A percentile compares a stretch with the other conserved stretches of the same genome.
Evolutionary conservation across 2,329 filamentous ascomycete genomes (phyloP).

Genomic region (Colletotrichum liaoningense): DNA sequence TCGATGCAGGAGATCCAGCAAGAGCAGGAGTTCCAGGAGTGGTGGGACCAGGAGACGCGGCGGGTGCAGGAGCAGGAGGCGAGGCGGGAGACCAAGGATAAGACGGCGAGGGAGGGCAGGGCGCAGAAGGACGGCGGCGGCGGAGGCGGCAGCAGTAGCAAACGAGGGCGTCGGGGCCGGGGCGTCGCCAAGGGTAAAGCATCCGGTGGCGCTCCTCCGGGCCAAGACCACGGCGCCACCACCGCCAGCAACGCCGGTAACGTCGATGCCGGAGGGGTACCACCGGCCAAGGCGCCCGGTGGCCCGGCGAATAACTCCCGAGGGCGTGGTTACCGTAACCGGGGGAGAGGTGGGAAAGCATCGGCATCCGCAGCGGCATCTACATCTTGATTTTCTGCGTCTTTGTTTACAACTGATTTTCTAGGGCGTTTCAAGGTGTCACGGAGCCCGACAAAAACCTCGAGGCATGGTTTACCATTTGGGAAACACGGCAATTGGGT

Average conservation of each 20-base stretch:
- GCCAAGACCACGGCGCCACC: not conserved
- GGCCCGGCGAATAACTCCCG: constrained; percentile 9
- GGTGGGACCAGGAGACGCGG: constrained; percentile 90
- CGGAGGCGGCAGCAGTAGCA: not conserved
- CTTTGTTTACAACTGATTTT: not conserved
- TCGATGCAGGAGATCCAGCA: constrained; percentile 95
- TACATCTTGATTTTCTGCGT: not conserved
- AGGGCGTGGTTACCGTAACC: constrained; percentile 24
- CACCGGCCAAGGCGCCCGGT: constrained; percentile 10
- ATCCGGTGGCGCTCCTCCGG: not conserved
- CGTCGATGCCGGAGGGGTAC: not conserved
- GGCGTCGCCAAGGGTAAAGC: constrained; percentile 40
- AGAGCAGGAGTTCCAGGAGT: constrained; percentile 96
- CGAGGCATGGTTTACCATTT: not conserved
- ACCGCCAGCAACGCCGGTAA: not conserved
- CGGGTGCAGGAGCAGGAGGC: constrained; percentile 75
- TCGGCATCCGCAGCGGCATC: constrained; percentile 10
- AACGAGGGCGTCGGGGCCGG: constrained; percentile 38
- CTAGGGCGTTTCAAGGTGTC: not conserved
- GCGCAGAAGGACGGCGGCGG: constrained; percentile 22
- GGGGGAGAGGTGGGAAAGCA: constrained; percentile 31
- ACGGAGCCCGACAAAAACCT: not conserved
- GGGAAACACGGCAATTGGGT: not conserved
- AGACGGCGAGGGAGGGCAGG: constrained; percentile 55
- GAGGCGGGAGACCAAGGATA: constrained; percentile 51